Base-by-base conservation (phyloP, 495 filamentous ascomycete species). In the Aspergillus asperescens region DNA sequence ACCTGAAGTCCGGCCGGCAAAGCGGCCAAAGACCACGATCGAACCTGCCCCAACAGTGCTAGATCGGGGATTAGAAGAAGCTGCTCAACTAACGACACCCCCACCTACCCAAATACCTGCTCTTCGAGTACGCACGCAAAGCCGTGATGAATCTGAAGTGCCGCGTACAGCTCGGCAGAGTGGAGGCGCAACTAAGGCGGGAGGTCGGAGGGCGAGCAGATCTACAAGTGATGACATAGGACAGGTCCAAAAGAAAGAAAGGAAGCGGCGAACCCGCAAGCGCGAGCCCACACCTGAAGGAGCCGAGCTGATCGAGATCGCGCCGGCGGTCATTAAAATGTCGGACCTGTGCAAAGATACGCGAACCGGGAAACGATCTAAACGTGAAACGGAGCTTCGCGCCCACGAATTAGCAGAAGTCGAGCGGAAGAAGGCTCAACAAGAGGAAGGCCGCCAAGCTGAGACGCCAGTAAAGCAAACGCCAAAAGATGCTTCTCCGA, bases 311-410 rank as follows among this genome's bases (percentile, higher is more conserved):
- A 74, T 83, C 27, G 76, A 84, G 41, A 87, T 96, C 35, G 80
- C 86, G 53, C 77, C 81, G 5, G 76, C 75, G 4, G 77, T 79
- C 1, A 76, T 89, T 28, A 92, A 82, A 50, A 96, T 98, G 88
- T 81, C 77, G 10, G 89, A 95, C 32, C 68, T 98, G 4, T 87
- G 83, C 59, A 85, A 79, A 54, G 88, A 95, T 60, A 64, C 85
- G 22, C 77, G 80, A 20, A 87, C 85, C 7, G 93, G 93, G 34
- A 88, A 83, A 65, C 88, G 82, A 52, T 96, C 90, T 16, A 86
- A 85, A 51, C 81, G 86, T 7, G 81, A 84, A 60, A 71, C 65
- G 20, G 75, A 78, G 56, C 65, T 86, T 50, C 77, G 71, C 13
- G 69, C 75, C 44, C 69, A 83, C 46, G 79, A 85, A 52, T 64